Evolutionary conservation across 495 filamentous ascomycete genomes (phyloP), one percentile per base, ranked within the genome.

Genomic region (Annulohypoxylon bovei): DNA sequence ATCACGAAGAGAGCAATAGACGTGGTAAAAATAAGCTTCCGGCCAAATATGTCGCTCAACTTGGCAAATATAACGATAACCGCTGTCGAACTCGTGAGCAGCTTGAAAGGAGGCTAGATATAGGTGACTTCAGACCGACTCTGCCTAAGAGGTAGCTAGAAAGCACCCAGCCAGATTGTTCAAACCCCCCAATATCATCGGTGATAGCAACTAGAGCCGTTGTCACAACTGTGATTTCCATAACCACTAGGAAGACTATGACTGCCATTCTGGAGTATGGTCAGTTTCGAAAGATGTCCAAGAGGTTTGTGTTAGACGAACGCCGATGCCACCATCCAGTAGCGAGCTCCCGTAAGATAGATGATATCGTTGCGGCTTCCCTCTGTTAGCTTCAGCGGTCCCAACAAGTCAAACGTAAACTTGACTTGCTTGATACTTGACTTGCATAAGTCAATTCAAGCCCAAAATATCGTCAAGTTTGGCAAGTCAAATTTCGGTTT

Each of bases 41-140:
- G 78, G 5, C 82, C 82, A 12, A 79, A 67, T 3, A 81, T 68
- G 57, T 85, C 83, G 63, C 78, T 80, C 1, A 82, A 25, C 33
- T 82, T 80, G 1, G 81, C 70, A 52, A 74, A 81, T 28, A 84
- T 76, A 2, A 82, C 75, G 7, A 72, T 61, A 4, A 65, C 16
- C 1, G 42, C 71, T 70, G 20, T 4, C n/a, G n/a, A n/a, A n/a
- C n/a, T n/a, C n/a, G 4, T 6, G 3, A 37, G 1, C 11, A 8
- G 37, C 11, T n/a, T 30, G 1, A 44, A 12, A 20, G 16, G 12
- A 14, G 9, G 22, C 33, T 9, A n/a, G n/a, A n/a, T n/a, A n/a
- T n/a, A n/a, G n/a, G n/a, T 1, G 9, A 37, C 11, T 39, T 37
- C n/a, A n/a, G n/a, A 68, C 33, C 33, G 22, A 55, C 60, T 7